phyloP scores from a whole-genome alignment of 208 protist genomes.

The Histomonas meleagridis region DNA sequence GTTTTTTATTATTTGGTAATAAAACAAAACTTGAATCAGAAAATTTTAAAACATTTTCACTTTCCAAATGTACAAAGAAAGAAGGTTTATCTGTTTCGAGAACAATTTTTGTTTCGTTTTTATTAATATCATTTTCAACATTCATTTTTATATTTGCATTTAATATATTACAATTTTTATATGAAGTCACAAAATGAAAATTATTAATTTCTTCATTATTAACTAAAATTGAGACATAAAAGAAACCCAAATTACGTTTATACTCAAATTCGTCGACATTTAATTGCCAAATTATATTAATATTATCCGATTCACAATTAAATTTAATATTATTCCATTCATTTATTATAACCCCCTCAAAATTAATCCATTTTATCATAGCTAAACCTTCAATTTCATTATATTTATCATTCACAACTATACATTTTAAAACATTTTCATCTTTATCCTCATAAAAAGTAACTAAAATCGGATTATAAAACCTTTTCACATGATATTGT shows the following conservation, averaged over 20 bases:
- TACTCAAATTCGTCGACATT: too few species aligned
- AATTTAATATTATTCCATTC: too few species aligned
- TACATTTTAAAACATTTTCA: background rate
- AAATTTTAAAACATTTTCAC: background rate
- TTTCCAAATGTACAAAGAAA: conserved; percentile 21
- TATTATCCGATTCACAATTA: background rate
- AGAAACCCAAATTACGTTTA: background rate
- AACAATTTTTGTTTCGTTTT: background rate
- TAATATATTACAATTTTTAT: background rate
- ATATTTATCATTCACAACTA: background rate
- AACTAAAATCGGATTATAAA: background rate
- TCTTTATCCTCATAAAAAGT: background rate
- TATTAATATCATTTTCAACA: background rate
- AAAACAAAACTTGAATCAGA: background rate
- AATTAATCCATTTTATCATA: background rate
- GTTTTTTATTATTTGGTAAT: background rate
- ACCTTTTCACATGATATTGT: background rate
- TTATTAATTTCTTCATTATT: background rate
- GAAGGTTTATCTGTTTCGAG: background rate
- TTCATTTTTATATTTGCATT: background rate
- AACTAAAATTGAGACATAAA: too few species aligned
- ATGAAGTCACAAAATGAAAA: background rate
- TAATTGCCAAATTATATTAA: background rate
- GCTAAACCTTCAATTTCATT: background rate
- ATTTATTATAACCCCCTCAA: background rate